Conservation (phyloP, 768 basidiomycete species). For the Tulasnella sp. region DNA sequence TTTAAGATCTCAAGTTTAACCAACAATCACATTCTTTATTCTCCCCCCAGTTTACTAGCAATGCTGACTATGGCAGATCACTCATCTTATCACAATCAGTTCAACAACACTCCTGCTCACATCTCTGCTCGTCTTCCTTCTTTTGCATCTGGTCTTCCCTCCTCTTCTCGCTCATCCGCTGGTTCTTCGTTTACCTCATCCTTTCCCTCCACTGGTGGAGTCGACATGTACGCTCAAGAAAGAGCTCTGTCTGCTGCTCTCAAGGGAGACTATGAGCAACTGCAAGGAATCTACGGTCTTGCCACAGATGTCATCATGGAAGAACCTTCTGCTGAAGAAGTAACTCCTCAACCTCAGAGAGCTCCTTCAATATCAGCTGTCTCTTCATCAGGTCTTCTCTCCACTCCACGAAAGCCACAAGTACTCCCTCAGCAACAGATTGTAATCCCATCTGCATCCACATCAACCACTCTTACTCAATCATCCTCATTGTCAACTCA, state of each 20-base stretch:
- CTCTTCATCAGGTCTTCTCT: too few relatives aligned
- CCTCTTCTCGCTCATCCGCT: constrained; percentile 7
- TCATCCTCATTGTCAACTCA: not conserved
- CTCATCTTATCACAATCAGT: too few relatives aligned
- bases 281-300: not conserved
- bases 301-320: not conserved
- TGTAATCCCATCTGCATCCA: not conserved
- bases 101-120: too few relatives aligned
- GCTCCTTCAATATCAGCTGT: not conserved
- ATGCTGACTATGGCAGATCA: too few relatives aligned
- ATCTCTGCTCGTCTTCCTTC: too few relatives aligned
- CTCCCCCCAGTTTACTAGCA: too few relatives aligned
- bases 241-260: constrained; percentile 12
- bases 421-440: too few relatives aligned
- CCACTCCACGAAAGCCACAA: not conserved
- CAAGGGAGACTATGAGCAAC: constrained; percentile 5
- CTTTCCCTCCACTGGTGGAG: not conserved
- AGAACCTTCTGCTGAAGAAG: not conserved
- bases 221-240: constrained; percentile 7
- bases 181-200: constrained; percentile 9
- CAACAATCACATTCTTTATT: too few relatives aligned
- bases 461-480: not conserved
- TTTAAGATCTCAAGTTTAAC: too few relatives aligned
- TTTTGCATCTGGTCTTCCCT: too few relatives aligned
- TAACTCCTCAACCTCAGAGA: too few relatives aligned